Evolutionary conservation across 2,329 filamentous ascomycete genomes (phyloP), one percentile per base, ranked within the genome.

Genomic region (Fusarium praegraminearum): DNA sequence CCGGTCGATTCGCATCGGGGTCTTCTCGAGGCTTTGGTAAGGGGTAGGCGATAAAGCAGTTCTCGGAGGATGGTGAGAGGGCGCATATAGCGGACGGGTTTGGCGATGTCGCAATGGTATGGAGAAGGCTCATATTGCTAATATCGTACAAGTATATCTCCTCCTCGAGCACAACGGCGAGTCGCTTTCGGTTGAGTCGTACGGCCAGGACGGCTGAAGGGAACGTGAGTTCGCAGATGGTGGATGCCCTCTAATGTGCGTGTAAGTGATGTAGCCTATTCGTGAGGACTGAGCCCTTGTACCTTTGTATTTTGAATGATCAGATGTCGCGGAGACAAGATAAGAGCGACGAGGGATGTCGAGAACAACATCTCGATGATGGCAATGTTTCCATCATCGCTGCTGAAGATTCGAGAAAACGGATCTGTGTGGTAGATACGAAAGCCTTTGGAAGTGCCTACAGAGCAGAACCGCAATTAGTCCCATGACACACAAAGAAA

Each of bases 341-440:
- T 94, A 57, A 98, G 86, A 55, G 96, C 96, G 60, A 99, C 95
- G 36, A 99, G 88, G 4, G 96, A 98, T 33, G 96, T 98, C 33
- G 95, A 98, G 81, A 99, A 99, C 70, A 99, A 89, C 94, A 98
- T 98, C 83, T 99, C 96, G 76, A 98, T 91, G 71, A 98, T 94
- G 47, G 94, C 92, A 57, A 99, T 95, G 80, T 98, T 97, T 64
- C 93, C 93, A 78, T 98, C 94, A 78, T 95, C 93, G 76, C 93
- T 96, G 78, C 94, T 95, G 80, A 96, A 98, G 77, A 94, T 94
- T 81, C 97, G 96, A 73, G 91, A 91, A 80, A 98, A 99, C 0
- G 96, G 95, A 73, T 98, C 96, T 70, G 95, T 98, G 72, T 94
- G 95, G 82, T 97, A 99, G 77, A 98, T 95, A 72, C 94, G 93